phyloP scores from a whole-genome alignment of 2,329 filamentous ascomycete species.

The Fusarium chaquense region DNA sequence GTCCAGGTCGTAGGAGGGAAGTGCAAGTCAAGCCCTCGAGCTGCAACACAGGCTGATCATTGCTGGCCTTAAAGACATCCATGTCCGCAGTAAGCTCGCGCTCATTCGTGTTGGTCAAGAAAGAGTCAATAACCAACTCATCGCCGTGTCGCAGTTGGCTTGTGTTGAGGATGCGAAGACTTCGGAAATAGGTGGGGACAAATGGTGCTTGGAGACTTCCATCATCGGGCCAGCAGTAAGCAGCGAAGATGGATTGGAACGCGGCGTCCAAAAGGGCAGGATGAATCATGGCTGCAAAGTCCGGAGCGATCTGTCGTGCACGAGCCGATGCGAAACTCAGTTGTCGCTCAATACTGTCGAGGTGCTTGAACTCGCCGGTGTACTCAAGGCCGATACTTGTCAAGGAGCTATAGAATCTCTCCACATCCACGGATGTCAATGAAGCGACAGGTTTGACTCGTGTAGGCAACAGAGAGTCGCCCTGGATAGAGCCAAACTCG shows the following conservation, averaged over 20 bases:
- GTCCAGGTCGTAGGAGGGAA: slow-evolving; percentile 4
- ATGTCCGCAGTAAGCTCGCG: slow-evolving; percentile 8
- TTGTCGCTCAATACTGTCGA: slow-evolving; percentile 31
- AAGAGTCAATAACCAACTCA: background rate
- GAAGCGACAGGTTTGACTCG: background rate
- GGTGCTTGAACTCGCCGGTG: slow-evolving; percentile 5
- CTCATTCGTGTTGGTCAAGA: slow-evolving; percentile 6
- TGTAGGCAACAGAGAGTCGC: background rate
- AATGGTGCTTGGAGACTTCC: slow-evolving; percentile 50
- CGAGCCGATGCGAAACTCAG: slow-evolving; percentile 2
- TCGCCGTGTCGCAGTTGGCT: background rate
- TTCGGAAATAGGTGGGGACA: slow-evolving; percentile 33
- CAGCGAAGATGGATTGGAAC: slow-evolving; percentile 53
- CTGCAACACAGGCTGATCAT: background rate
- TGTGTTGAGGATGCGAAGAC: slow-evolving; percentile 12
- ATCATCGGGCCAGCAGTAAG: slow-evolving; percentile 51
- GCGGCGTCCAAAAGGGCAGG: slow-evolving; percentile 52
- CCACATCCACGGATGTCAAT: background rate
- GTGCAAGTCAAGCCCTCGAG: slow-evolving; percentile 10
- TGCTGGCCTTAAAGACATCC: background rate
- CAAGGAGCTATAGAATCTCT: background rate
- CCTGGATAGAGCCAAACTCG: background rate
- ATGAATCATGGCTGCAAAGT: slow-evolving; percentile 44
- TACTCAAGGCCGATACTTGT: slow-evolving; percentile 2
- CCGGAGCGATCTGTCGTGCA: background rate